These are phyloP conservation scores for Coniella vitis DNA, from an alignment of 2,329 filamentous ascomycete species.

Conservation along the genomic window DNA sequence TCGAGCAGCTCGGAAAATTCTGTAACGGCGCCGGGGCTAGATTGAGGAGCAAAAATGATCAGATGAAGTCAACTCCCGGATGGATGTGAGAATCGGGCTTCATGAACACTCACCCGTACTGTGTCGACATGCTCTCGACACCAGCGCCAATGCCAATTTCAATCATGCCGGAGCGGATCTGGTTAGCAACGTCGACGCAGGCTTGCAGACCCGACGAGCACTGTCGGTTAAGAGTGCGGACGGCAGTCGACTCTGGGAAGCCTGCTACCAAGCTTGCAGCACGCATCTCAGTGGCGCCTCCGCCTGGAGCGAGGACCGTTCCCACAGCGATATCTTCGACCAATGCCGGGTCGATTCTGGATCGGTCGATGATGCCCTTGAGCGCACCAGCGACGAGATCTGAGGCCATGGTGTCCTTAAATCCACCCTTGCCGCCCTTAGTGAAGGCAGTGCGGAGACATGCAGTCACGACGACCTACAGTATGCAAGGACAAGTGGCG, in stretches of 20 bases:
- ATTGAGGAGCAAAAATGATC: background rate
- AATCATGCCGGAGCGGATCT: slow-evolving; percentile 86
- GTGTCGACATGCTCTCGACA: slow-evolving; percentile 90
- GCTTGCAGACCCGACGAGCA: slow-evolving; percentile 92
- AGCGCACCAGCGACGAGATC: slow-evolving; percentile 83
- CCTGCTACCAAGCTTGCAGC: slow-evolving; percentile 86
- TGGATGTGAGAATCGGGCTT: too few species aligned
- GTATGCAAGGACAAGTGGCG: background rate
- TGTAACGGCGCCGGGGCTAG: slow-evolving; percentile 75
- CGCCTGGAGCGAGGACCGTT: slow-evolving; percentile 83
- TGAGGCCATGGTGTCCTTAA: slow-evolving; percentile 87
- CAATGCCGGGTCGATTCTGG: slow-evolving; percentile 76
- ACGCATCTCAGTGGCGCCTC: slow-evolving; percentile 93
- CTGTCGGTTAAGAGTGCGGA: slow-evolving; percentile 85
- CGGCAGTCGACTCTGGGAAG: slow-evolving; percentile 78
- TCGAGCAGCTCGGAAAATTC: slow-evolving; percentile 92
- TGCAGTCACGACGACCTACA: slow-evolving; percentile 78
- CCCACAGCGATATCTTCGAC: slow-evolving; percentile 94
- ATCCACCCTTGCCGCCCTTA: slow-evolving; percentile 84
- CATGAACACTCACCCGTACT: slow-evolving; percentile 85
- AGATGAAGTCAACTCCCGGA: too few species aligned
- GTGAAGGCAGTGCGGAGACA: slow-evolving; percentile 88
- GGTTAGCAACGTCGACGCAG: slow-evolving; percentile 89
- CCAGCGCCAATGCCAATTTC: slow-evolving; percentile 90
- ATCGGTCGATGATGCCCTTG: slow-evolving; percentile 73